phyloP scores from a whole-genome alignment of 495 filamentous ascomycete genomes.

The Neurospora africana region DNA sequence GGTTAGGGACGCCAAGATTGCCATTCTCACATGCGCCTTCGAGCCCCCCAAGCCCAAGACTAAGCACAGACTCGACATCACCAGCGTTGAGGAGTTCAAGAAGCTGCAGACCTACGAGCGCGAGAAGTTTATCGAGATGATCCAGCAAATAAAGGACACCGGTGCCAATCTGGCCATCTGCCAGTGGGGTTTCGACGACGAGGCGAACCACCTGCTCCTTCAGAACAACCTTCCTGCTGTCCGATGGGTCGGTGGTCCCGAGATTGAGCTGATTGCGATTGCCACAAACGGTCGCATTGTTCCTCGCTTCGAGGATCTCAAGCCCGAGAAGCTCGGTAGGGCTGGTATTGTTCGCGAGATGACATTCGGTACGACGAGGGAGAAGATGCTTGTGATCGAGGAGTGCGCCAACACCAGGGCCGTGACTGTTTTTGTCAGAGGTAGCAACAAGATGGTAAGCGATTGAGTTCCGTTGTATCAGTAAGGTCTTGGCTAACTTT shows the following conservation, averaged over 20 bases:
- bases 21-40: conserved; percentile 95
- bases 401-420: conserved; percentile 97
- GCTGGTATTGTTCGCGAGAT: conserved; percentile 90
- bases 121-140: conserved; percentile 97
- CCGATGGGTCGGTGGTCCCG: conserved; percentile 94
- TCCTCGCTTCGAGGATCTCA: conserved; percentile 91
- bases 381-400: conserved; percentile 99
- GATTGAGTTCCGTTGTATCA: not conserved
- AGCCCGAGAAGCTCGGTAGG: conserved; percentile 74
- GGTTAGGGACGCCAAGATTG: conserved; percentile 88
- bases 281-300: conserved; percentile 97
- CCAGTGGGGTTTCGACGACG: conserved; percentile 99
- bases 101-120: conserved; percentile 90
- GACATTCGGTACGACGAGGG: conserved; percentile 91
- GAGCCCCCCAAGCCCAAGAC: conserved; percentile 99
- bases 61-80: conserved; percentile 99
- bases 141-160: conserved; percentile 92
- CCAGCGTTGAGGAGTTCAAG: conserved; percentile 94
- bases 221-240: conserved; percentile 95
- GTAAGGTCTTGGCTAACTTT: conserved; percentile 4
- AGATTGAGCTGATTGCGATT: conserved; percentile 98
- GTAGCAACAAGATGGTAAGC: conserved; percentile 97
- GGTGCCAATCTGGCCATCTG: conserved; percentile 97
- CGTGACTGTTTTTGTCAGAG: conserved; percentile 89
- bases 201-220: conserved; percentile 92